Base-by-base conservation (phyloP, 108 stramenopile species). In the Skeletonema menzelii region DNA sequence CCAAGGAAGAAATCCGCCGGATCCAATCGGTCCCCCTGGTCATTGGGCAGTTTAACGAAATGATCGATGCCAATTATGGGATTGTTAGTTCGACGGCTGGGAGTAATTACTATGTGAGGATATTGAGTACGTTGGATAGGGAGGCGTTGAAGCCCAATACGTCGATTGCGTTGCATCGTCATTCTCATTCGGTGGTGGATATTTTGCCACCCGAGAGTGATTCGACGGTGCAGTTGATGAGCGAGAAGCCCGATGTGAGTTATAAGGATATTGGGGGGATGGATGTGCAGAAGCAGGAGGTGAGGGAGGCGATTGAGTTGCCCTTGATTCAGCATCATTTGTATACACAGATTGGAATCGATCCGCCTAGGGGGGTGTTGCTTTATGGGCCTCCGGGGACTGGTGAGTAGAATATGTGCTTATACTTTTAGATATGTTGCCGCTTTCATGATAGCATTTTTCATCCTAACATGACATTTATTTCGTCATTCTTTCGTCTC, bases 231-330 rank as follows among this genome's bases (percentile, higher is more conserved):
- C 97, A 99, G 84, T 94, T 99, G 55, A 98, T 99, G 97, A 85
- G 92, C n/a, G 99, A 99, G 77, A 97, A 97, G 87, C 99, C 99
- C 4, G 88, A 97, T 67, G 97, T 98, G 11, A 85, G 92, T 19
- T 99, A 99, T 87, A 92, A 95, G 75, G 98, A 99, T 82, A 99
- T 99, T 68, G 99, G 99, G 44, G 99, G 99, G 59, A 85, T 99
- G 95, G 99, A 99, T 83, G 84, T 97, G 73, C 99, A 99, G 82
- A 99, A 99, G 61, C 91, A 94, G 76, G 97, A 99, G 88, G 95
- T 99, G 15, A 88, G 97, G 63, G 99, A 99, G 85, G 99, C 99
- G 19, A 97, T 99, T 75, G 99, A 99, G 76, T 84, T 99, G 56
- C 99, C 99, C 0, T 85, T 99, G 61, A 87, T 97, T 63, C 97